Conservation (phyloP, 495 filamentous ascomycete species). For the Aspergillus indologenus region DNA sequence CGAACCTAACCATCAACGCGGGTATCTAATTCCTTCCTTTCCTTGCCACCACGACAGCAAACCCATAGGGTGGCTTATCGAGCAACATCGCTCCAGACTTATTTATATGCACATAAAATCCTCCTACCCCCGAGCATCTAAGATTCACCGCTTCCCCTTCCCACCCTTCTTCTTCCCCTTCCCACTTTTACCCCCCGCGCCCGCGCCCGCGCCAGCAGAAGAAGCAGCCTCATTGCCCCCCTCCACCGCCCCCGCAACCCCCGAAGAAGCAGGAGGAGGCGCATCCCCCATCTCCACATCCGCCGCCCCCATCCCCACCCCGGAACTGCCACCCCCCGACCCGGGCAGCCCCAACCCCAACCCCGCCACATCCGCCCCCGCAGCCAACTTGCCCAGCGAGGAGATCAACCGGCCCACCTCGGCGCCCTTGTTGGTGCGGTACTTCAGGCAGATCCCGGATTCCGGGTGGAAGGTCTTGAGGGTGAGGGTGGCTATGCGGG, state of each 20-base stretch:
- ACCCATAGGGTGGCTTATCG: too few relatives aligned
- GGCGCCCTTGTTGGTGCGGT: constrained; percentile 83
- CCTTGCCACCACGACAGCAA: too few relatives aligned
- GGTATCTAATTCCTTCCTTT: too few relatives aligned
- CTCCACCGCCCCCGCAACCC: constrained; percentile 14
- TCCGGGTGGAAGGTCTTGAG: constrained; percentile 88
- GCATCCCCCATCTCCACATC: constrained; percentile 43
- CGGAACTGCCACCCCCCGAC: constrained; percentile 26
- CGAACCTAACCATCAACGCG: too few relatives aligned
- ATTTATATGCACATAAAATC: too few relatives aligned
- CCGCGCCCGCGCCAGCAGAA: constrained; percentile 15
- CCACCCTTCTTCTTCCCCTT: constrained; percentile 29
- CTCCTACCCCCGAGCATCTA: not conserved
- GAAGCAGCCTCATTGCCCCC: constrained; percentile 11
- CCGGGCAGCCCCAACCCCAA: constrained; percentile 49
- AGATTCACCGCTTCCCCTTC: constrained; percentile 32
- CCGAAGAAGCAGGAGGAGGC: not conserved
- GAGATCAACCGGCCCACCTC: constrained; percentile 81
- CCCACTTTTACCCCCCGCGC: constrained; percentile 22
- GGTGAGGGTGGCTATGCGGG: constrained; percentile 60
- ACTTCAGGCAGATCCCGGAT: constrained; percentile 81
- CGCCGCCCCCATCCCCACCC: constrained; percentile 21
- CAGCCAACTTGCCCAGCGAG: constrained; percentile 64
- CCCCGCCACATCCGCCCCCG: constrained; percentile 57
- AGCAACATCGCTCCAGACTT: too few relatives aligned